A percentile compares a stretch with the other conserved stretches of the same genome.
Evolutionary conservation across 768 basidiomycete genomes (phyloP).

Genomic region (Podaxis mareebaensis): DNA sequence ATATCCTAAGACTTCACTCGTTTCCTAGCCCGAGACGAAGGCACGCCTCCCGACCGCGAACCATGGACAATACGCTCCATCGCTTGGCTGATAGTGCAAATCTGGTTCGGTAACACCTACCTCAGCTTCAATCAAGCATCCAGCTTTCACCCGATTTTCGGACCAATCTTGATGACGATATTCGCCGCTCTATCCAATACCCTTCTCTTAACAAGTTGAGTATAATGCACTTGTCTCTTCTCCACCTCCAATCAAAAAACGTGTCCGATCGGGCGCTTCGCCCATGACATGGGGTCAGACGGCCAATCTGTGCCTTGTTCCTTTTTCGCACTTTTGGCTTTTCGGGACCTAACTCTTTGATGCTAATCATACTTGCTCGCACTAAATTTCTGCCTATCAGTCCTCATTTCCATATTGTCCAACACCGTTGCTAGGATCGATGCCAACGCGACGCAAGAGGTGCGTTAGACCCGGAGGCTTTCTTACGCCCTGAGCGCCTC

Average conservation of each 20-base stretch:
- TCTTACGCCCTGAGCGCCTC: background rate
- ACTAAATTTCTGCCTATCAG: slow-evolving; percentile 24
- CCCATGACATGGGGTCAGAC: background rate
- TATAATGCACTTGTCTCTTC: background rate
- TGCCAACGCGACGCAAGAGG: slow-evolving; percentile 54
- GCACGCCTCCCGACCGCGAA: slow-evolving; percentile 22
- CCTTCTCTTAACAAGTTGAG: slow-evolving; percentile 71
- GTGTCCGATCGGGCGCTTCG: background rate
- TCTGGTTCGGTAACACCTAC: slow-evolving; percentile 83
- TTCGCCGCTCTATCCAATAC: slow-evolving; percentile 83
- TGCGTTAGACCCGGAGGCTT: slow-evolving; percentile 19
- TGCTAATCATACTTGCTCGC: background rate
- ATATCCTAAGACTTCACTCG: slow-evolving; percentile 5
- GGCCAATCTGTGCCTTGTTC: background rate
- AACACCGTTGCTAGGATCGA: slow-evolving; percentile 88
- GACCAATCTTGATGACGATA: slow-evolving; percentile 75
- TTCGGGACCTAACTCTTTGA: background rate
- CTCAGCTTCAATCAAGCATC: slow-evolving; percentile 56
- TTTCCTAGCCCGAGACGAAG: slow-evolving; percentile 29
- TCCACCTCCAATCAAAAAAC: slow-evolving; percentile 2
- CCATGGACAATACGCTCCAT: slow-evolving; percentile 51
- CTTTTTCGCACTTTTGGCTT: background rate
- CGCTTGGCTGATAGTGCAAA: slow-evolving; percentile 83
- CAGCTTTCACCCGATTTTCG: slow-evolving; percentile 69
- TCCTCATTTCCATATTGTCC: slow-evolving; percentile 88